Base-by-base conservation (phyloP, 148 eudicot genomes). In the Fagopyrum esculentum region DNA sequence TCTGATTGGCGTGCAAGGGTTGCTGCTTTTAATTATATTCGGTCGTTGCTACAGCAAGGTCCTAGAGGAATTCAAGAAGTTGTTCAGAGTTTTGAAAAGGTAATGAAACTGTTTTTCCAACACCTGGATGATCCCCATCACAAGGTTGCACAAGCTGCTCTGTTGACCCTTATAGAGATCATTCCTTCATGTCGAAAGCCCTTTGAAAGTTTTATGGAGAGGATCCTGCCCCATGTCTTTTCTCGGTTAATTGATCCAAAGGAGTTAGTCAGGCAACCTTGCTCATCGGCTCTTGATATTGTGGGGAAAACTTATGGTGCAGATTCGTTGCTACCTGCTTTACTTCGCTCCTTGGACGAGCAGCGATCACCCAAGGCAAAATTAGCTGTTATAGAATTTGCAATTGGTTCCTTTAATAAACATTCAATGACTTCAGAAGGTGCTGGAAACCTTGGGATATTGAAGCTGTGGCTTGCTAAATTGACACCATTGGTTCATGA, bases 81-180 rank as follows among this genome's bases (percentile, higher is more conserved):
- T 55, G 81, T 84, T 19, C 99, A 90, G 80, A 95, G 85, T 63
- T 95, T 95, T 82, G 99, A 95, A 77, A 95, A 95, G 88, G 97
- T 95, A 64, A 95, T 95, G 99, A 95, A 92, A 80, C 83, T 95
- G 69, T 95, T 95, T 81, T 92, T 90, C 78, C 90, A 86, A 89
- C 99, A 95, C 79, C 75, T 95, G 87, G 99, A 95, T 85, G 99
- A 95, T 86, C 99, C 99, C 30, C 99, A 95, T 83, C 99, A 95
- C 81, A 95, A 95, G 82, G 94, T 95, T 74, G 99, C 99, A 26
- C 99, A 95, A 83, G 97, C 99, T 61, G 99, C 99, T 73, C 99
- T 95, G 54, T 88, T 90, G 74, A 90, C 99, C n/a, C 97, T 95
- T 77, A 88, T 97, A 29, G 99, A 95, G 73, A 78, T 95, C 56